Conservation (phyloP, 148 eudicot species). For the Bassia scoparia region DNA sequence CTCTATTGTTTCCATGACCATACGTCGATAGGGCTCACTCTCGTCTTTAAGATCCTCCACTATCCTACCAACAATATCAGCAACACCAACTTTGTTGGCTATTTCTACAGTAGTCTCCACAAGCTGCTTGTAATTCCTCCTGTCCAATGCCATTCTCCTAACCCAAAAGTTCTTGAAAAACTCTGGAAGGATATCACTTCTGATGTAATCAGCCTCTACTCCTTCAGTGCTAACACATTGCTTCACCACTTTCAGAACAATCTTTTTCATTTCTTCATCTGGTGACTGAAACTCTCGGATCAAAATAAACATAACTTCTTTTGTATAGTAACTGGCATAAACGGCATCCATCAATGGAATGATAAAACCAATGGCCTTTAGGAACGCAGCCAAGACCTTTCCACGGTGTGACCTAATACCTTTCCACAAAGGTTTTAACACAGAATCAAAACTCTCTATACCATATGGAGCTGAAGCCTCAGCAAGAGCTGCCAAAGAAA, state of each 20-base stretch:
- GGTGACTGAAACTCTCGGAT: slow-evolving; percentile 98
- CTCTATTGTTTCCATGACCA: slow-evolving; percentile 99
- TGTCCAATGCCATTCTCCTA: slow-evolving; percentile 94
- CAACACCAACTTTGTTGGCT: slow-evolving; percentile 93
- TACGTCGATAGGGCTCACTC: slow-evolving; percentile 92
- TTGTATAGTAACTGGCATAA: slow-evolving; percentile 94
- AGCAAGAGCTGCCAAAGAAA: slow-evolving; percentile 96
- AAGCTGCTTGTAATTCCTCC: slow-evolving; percentile 87
- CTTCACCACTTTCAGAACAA: slow-evolving; percentile 93
- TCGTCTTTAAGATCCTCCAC: slow-evolving; percentile 97
- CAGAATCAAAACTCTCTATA: slow-evolving; percentile 96
- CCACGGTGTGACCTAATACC: slow-evolving; percentile 98
- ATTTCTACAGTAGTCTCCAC: slow-evolving; percentile 95
- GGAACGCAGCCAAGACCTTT: slow-evolving; percentile 92
- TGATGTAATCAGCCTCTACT: slow-evolving; percentile 85
- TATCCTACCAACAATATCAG: slow-evolving; percentile 87
- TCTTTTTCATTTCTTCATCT: slow-evolving; percentile 99
- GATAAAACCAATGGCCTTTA: slow-evolving; percentile 94
- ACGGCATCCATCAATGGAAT: slow-evolving; percentile 97
- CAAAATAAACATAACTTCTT: slow-evolving; percentile 87
- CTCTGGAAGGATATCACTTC: slow-evolving; percentile 86
- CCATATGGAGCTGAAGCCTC: slow-evolving; percentile 99
- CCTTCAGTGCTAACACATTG: slow-evolving; percentile 99
- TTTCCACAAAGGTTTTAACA: slow-evolving; percentile 95
- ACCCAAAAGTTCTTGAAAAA: slow-evolving; percentile 94